Evolutionary conservation across 352 stramenopile species (phyloP), one percentile per base, ranked within the genome.

Genomic region (Globisporangium carolinianum): DNA sequence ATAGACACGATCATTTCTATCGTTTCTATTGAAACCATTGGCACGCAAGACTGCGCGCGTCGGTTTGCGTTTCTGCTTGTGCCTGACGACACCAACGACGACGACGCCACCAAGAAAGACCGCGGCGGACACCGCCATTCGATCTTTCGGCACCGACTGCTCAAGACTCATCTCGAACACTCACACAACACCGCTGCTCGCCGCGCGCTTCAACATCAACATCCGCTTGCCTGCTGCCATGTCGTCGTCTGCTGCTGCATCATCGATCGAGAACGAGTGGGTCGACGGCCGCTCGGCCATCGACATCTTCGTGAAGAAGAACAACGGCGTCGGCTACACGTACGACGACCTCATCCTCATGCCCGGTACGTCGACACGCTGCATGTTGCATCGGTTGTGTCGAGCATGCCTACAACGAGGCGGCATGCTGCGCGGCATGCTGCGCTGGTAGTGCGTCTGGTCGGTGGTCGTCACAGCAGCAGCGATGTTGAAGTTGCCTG

Each of bases 221-320:
- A 43, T 43, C 53, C 32, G 12, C 37, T 35, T 12, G 9, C 8
- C 52, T n/a, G 32, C 57, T 60, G 45, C 43, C 46, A 35, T 49
- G 45, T 49, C 45, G 45, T 12, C 15, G 10, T 9, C 45, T 12
- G 17, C 45, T 49, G 45, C 45, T 49, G 45, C 50, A 4, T 43
- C 50, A 17, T 45, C 65, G 43, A 74, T 80, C 55, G 73, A 87
- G 57, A 64, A 69, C 37, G 73, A 83, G 56, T 62, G 87, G 54
- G 66, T 83, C 42, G 86, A 95, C 67, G 86, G 86, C 53, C 79
- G 78, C 66, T 79, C 82, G 58, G 86, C 79, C 49, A 73, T 76
- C 37, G 82, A 92, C 67, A 89, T 95, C 68, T 95, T 95, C 56
- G 82, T 92, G 11, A 75, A 74, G 64, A 94, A 94, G 72, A 92